Conservation (phyloP, 2,329 filamentous ascomycete genomes). For the Rhynchosporium graminicola region DNA sequence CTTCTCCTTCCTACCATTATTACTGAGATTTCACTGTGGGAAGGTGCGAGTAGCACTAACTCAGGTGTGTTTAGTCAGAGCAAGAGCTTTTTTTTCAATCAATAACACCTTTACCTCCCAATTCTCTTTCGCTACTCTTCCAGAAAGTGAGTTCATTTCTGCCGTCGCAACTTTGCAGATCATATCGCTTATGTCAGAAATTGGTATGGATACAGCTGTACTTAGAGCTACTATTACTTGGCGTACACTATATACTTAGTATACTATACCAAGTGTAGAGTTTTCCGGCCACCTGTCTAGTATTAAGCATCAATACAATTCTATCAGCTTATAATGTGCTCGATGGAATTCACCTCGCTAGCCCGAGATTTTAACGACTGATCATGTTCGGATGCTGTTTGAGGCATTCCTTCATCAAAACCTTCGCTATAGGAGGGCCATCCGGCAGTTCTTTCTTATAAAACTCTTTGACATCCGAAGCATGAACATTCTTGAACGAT, state of each 20-base stretch:
- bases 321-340: constrained; percentile 7
- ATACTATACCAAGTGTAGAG: too few relatives aligned
- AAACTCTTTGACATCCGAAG: constrained; percentile 25
- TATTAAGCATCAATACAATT: too few relatives aligned
- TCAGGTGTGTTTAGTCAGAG: too few relatives aligned
- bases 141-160: constrained; percentile 18
- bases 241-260: too few relatives aligned
- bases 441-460: constrained; percentile 20
- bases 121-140: neutral
- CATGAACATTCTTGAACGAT: constrained; percentile 21
- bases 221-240: too few relatives aligned
- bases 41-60: too few relatives aligned
- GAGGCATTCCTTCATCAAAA: constrained; percentile 22
- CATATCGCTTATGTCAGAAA: too few relatives aligned
- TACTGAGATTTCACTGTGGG: constrained; percentile 14
- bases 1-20: neutral
- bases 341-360: constrained; percentile 3
- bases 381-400: constrained; percentile 29
- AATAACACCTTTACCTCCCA: too few relatives aligned
- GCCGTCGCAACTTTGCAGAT: constrained; percentile 20
- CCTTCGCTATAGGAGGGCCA: constrained; percentile 13
- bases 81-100: too few relatives aligned
- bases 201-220: too few relatives aligned
- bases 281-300: too few relatives aligned
- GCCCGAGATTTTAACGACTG: constrained; percentile 8